Percentiles rank a stretch among this genome's conserved stretches.
Conservation (phyloP, 768 basidiomycete species). For the Favolaschia claudopus region DNA sequence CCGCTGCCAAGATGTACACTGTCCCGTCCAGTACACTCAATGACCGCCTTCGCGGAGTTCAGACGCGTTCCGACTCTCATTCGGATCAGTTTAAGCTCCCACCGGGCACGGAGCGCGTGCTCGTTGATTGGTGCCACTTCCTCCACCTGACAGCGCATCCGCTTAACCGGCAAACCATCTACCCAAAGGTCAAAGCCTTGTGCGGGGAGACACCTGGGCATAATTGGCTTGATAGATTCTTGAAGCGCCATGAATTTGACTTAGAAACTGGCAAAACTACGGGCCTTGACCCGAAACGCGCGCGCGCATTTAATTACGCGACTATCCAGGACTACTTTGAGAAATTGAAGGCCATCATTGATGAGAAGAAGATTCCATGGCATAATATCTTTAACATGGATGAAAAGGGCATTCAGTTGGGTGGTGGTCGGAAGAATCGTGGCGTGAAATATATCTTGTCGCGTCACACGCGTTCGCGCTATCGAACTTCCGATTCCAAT, state of each 20-base stretch:
- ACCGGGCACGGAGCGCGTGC: not conserved
- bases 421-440: not conserved
- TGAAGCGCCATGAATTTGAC: not conserved
- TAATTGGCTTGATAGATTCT: no score
- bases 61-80: no score
- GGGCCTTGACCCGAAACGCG: not conserved
- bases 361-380: conserved; percentile 1
- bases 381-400: conserved; percentile 2
- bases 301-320: not conserved
- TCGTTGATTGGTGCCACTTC: not conserved
- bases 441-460: not conserved
- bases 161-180: not conserved
- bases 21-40: not conserved
- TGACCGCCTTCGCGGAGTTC: no score
- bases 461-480: not conserved
- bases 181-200: not conserved
- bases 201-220: not conserved
- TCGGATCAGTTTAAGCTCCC: no score
- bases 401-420: conserved; percentile 5
- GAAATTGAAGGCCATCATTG: not conserved
- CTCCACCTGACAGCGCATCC: not conserved
- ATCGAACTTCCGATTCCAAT: not conserved
- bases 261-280: not conserved
- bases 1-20: not conserved
- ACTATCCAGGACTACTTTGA: conserved; percentile 1